Conservation (phyloP, 768 basidiomycete genomes). For the Cystobasidium onofrii region DNA sequence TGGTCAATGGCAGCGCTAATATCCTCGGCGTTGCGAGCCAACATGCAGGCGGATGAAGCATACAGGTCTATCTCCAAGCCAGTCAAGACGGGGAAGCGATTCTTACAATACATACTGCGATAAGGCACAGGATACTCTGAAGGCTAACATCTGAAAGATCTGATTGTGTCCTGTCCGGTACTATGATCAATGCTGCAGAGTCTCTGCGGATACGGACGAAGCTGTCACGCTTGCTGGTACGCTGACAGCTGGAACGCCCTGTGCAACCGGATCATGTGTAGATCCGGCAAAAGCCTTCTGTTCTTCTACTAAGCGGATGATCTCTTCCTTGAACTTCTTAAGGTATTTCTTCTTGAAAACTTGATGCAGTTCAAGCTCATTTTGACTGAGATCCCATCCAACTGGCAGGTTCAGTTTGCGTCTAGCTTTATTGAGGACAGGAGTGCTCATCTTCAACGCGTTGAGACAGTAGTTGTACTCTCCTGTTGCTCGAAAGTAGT, state of each 20-base stretch:
- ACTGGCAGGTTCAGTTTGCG: background rate
- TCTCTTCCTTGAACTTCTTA: background rate
- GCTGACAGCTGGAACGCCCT: background rate
- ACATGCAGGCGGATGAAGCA: too few species aligned
- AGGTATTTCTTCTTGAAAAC: background rate
- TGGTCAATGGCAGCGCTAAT: too few species aligned
- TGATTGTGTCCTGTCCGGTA: background rate
- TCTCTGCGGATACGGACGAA: background rate
- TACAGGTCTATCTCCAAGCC: too few species aligned
- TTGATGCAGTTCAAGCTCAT: background rate
- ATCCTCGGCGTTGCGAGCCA: too few species aligned
- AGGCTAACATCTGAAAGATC: too few species aligned
- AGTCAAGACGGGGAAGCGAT: too few species aligned
- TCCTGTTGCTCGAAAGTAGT: background rate
- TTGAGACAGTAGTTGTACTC: background rate
- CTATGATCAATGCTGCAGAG: background rate
- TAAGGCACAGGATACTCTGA: too few species aligned
- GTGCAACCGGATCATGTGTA: background rate
- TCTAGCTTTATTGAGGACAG: background rate
- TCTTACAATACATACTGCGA: too few species aligned
- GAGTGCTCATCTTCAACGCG: background rate
- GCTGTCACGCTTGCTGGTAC: background rate
- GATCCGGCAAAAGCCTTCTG: background rate
- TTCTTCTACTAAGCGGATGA: background rate
- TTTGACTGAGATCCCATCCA: background rate